Conservation (phyloP, 768 basidiomycete genomes). For the Saitozyma sp. region DNA sequence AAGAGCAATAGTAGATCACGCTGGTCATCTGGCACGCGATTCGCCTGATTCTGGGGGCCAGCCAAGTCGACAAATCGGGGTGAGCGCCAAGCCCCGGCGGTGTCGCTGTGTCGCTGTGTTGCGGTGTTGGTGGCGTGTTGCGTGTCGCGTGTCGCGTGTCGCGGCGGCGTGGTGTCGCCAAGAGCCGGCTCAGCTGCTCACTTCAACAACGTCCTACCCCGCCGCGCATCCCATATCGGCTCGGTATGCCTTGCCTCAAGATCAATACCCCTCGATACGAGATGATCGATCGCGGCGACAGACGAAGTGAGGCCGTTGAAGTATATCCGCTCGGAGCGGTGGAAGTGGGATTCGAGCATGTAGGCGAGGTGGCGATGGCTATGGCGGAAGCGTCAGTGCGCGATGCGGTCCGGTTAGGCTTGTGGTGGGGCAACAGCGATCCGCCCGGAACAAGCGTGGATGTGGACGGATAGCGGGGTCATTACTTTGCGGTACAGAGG, state of each 20-base stretch:
- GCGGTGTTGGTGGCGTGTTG: too few relatives aligned
- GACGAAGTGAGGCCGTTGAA: conserved; percentile 54
- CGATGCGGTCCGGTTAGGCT: too few relatives aligned
- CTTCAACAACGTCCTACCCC: conserved; percentile 12
- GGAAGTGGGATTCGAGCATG: conserved; percentile 54
- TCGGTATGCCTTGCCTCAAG: conserved; percentile 9
- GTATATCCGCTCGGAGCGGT: conserved; percentile 50
- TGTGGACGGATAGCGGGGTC: background rate
- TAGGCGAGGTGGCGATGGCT: conserved; percentile 56
- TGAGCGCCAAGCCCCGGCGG: too few relatives aligned
- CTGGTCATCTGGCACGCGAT: too few relatives aligned
- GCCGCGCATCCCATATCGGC: conserved; percentile 36
- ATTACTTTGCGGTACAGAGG: too few relatives aligned
- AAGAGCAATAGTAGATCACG: too few relatives aligned
- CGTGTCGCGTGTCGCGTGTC: too few relatives aligned
- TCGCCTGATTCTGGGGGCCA: too few relatives aligned
- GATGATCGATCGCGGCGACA: conserved; percentile 53
- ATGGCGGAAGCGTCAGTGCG: background rate
- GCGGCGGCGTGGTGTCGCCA: too few relatives aligned
- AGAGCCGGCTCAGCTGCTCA: too few relatives aligned
- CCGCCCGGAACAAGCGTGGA: background rate
- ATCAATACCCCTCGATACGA: conserved; percentile 50
- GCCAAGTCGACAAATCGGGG: too few relatives aligned
- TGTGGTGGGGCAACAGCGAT: background rate
- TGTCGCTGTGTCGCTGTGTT: too few relatives aligned